A percentile compares a stretch with the other conserved stretches of the same genome.
phyloP scores from a whole-genome alignment of 805 yeast species.

The Yamadazyma takamatsuzukensis region DNA sequence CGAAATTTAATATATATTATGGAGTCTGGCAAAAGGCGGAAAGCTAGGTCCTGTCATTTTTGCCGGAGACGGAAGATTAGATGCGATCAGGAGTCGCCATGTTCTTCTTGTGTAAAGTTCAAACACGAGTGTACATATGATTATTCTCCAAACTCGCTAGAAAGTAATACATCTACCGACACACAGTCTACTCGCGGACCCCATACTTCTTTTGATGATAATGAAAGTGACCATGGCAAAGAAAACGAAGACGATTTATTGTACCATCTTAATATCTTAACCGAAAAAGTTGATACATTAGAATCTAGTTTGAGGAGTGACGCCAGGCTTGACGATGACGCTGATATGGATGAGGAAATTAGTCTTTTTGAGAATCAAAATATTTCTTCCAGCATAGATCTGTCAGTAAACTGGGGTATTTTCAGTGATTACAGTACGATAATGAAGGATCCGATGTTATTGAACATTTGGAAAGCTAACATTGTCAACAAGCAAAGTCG shows the following conservation, averaged over 20 bases:
- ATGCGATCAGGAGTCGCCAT: constrained; percentile 35
- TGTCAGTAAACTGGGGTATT: no score
- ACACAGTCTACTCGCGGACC: neutral
- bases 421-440: no score
- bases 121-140: constrained; percentile 12
- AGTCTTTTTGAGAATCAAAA: neutral
- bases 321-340: neutral
- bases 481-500: no score
- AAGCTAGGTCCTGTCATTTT: constrained; percentile 31
- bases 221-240: neutral
- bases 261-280: neutral
- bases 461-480: no score
- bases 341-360: constrained; percentile 5
- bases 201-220: neutral
- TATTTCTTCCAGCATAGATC: no score
- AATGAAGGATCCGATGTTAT: no score
- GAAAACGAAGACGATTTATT: neutral
- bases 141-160: no score
- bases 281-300: constrained; percentile 1
- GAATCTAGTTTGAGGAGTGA: constrained; percentile 2
- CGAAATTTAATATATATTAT: no score
- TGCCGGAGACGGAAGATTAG: constrained; percentile 37
- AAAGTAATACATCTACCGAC: no score
- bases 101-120: constrained; percentile 29
- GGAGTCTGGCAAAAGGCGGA: constrained; percentile 20